A percentile compares a stretch with the other conserved stretches of the same genome.
Evolutionary conservation across 2,329 filamentous ascomycete genomes (phyloP).

Genomic region (Pseudogymnoascus sp.): DNA sequence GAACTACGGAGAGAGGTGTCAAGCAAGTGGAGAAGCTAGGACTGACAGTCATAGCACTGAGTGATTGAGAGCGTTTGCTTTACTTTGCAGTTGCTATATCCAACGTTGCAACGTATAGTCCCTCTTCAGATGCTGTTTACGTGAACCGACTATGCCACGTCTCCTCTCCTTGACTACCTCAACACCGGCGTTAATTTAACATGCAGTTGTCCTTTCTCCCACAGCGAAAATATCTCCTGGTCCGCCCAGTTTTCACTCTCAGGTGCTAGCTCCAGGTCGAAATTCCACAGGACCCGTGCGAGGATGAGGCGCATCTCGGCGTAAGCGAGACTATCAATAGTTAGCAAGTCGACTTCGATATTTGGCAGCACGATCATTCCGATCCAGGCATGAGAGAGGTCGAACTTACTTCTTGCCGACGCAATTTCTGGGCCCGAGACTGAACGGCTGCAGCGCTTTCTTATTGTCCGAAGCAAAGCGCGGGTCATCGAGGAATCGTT

Average conservation of each 20-base stretch:
- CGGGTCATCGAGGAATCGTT: conserved; percentile 28
- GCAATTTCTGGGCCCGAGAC: conserved; percentile 15
- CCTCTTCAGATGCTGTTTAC: neutral
- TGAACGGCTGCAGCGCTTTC: conserved; percentile 15
- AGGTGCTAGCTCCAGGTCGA: conserved; percentile 16
- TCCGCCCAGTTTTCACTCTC: conserved; percentile 14
- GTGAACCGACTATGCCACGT: neutral
- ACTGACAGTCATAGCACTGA: neutral
- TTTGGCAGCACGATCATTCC: neutral
- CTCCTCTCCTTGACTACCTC: neutral
- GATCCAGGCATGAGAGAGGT: neutral
- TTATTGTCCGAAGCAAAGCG: conserved; percentile 14
- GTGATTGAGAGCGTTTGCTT: neutral
- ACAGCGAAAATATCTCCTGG: conserved; percentile 17
- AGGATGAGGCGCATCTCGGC: conserved; percentile 19
- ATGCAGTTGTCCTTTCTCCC: conserved; percentile 18
- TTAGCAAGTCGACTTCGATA: neutral
- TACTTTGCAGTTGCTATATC: neutral
- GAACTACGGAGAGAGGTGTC: neutral
- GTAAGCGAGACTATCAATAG: conserved; percentile 14
- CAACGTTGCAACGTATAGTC: neutral
- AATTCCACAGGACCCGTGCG: conserved; percentile 24
- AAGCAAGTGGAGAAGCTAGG: neutral
- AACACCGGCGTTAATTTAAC: conserved; percentile 12
- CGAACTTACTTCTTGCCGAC: conserved; percentile 16